phyloP scores from a whole-genome alignment of 345 rosid species.

The Arabis hirsuta region DNA sequence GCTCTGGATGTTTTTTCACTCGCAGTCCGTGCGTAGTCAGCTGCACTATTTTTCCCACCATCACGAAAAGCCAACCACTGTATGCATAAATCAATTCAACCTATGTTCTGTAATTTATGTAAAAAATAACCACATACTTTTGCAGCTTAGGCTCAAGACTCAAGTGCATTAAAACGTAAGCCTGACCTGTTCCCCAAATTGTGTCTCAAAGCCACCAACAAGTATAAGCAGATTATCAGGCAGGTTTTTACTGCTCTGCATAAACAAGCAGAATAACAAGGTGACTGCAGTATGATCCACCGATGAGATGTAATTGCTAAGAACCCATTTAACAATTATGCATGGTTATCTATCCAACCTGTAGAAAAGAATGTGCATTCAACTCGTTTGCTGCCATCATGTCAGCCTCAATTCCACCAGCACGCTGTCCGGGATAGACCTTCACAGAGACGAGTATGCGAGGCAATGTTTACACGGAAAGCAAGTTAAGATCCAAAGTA shows the following conservation, averaged over 20 bases:
- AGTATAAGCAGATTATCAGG: slow-evolving; percentile 75
- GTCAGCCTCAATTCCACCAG: slow-evolving; percentile 87
- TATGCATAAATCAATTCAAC: slow-evolving; percentile 37
- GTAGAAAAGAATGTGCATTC: slow-evolving; percentile 82
- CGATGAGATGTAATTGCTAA: slow-evolving; percentile 10
- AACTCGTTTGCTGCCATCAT: slow-evolving; percentile 99
- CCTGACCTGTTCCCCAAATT: slow-evolving; percentile 88
- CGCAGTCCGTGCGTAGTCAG: slow-evolving; percentile 71
- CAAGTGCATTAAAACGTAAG: slow-evolving; percentile 28
- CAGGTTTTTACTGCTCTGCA: slow-evolving; percentile 66
- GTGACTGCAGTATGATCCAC: slow-evolving; percentile 12
- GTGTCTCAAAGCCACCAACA: slow-evolving; percentile 91
- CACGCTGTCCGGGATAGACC: slow-evolving; percentile 93
- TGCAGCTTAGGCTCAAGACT: slow-evolving; percentile 27
- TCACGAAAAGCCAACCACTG: slow-evolving; percentile 96
- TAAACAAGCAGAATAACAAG: slow-evolving; percentile 32
- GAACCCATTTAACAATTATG: slow-evolving; percentile 26
- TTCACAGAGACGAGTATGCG: slow-evolving; percentile 40
- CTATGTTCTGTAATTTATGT: slow-evolving; percentile 29
- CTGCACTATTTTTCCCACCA: slow-evolving; percentile 85
- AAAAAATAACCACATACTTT: slow-evolving; percentile 19
- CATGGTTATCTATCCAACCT: slow-evolving; percentile 55
- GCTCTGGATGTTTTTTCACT: slow-evolving; percentile 64
- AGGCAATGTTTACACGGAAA: not conserved
- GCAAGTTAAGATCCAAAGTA: slow-evolving; percentile 8